A percentile compares a stretch with the other conserved stretches of the same genome.
Conservation (phyloP, 2,329 filamentous ascomycete species). For the Grosmannia serpens region DNA sequence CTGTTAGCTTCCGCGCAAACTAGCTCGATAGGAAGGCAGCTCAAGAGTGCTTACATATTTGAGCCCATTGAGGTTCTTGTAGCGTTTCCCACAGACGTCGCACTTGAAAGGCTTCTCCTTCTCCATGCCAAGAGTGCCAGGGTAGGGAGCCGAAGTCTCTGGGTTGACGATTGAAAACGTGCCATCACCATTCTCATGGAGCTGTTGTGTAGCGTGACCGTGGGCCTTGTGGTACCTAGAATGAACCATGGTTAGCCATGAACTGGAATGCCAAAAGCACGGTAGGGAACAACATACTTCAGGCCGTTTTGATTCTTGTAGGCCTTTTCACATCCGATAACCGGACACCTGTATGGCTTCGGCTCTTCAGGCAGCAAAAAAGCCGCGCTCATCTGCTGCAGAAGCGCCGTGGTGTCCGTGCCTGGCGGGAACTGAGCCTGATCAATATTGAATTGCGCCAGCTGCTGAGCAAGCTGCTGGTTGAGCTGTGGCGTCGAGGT, state of each 20-base stretch:
- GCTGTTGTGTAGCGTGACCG: constrained; percentile 89
- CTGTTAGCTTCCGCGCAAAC: constrained; percentile 19
- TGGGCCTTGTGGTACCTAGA: constrained; percentile 62
- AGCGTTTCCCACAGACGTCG: constrained; percentile 92
- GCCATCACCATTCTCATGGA: constrained; percentile 93
- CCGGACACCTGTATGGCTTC: constrained; percentile 94
- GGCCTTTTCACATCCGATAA: constrained; percentile 96
- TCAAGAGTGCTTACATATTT: constrained; percentile 62
- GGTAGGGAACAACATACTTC: constrained; percentile 52
- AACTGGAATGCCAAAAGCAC: constrained; percentile 4
- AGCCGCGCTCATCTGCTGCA: constrained; percentile 42
- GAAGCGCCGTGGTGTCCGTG: constrained; percentile 52
- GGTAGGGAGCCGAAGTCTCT: constrained; percentile 85
- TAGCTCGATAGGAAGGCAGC: neutral
- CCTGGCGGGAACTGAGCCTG: constrained; percentile 66
- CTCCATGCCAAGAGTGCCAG: constrained; percentile 97
- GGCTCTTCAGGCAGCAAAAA: constrained; percentile 74
- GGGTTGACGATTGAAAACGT: constrained; percentile 98
- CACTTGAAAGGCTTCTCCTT: constrained; percentile 99
- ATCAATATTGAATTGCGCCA: constrained; percentile 63
- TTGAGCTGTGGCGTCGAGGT: constrained; percentile 45
- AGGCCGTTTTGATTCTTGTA: constrained; percentile 99
- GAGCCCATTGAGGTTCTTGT: constrained; percentile 96
- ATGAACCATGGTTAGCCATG: neutral
- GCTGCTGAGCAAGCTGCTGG: constrained; percentile 53